A percentile compares a stretch with the other conserved stretches of the same genome.
Evolutionary conservation across 192 early-diverging fungal genomes (phyloP).

Genomic region (Coemansia sp.): DNA sequence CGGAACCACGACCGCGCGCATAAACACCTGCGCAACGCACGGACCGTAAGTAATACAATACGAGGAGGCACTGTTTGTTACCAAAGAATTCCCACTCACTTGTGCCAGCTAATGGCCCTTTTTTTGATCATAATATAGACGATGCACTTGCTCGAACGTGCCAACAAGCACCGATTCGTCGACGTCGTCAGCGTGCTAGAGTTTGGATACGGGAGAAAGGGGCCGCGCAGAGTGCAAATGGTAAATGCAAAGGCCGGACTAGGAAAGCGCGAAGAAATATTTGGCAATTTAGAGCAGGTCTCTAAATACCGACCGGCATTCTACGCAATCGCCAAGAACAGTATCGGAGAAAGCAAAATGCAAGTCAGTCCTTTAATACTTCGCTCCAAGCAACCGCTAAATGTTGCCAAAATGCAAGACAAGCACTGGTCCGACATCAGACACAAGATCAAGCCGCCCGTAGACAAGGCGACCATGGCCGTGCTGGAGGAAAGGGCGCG

Average conservation of each 20-base stretch:
- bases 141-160: constrained; percentile 33
- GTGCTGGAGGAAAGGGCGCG: constrained; percentile 35
- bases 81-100: too few relatives aligned
- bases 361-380: constrained; percentile 19
- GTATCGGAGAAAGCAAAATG: constrained; percentile 23
- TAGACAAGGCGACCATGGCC: constrained; percentile 27
- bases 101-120: neutral
- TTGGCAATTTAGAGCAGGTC: constrained; percentile 32
- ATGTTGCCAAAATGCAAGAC: constrained; percentile 51
- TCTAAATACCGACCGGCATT: constrained; percentile 42
- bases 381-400: constrained; percentile 34
- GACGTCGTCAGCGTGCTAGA: constrained; percentile 47
- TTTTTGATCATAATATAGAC: constrained; percentile 8
- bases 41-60: constrained; percentile 9
- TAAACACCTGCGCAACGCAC: constrained; percentile 22
- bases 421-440: constrained; percentile 24
- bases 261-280: constrained; percentile 26
- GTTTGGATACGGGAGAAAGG: constrained; percentile 49
- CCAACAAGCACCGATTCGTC: constrained; percentile 34
- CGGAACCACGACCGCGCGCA: constrained; percentile 8
- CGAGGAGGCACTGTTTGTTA: too few relatives aligned
- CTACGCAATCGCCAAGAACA: constrained; percentile 40
- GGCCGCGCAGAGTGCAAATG: constrained; percentile 36
- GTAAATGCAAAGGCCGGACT: constrained; percentile 34
- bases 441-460: constrained; percentile 24